Percentiles rank a stretch among this genome's conserved stretches.
These are phyloP conservation scores for Peniophora sp. DNA, from an alignment of 1,284 basidiomycete genomes.

Conservation along the genomic window DNA sequence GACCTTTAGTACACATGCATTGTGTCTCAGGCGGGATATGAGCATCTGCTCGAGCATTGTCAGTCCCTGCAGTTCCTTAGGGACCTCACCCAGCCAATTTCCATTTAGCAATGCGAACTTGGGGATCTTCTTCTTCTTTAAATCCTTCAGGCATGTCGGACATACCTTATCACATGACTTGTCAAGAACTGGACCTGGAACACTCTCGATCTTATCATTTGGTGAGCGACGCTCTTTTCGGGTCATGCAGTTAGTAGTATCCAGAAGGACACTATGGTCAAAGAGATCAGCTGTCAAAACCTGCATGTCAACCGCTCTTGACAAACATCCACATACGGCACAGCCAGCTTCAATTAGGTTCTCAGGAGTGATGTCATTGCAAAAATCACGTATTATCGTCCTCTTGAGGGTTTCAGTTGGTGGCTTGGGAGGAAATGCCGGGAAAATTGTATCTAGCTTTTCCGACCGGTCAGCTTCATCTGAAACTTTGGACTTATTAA, in stretches of 20 bases:
- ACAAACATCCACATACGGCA: conserved; percentile 7
- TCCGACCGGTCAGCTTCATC: neutral
- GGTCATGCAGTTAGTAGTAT: neutral
- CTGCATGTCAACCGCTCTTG: neutral
- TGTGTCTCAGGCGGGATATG: conserved; percentile 22
- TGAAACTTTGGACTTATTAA: too few relatives aligned
- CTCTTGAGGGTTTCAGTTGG: neutral
- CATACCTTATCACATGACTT: conserved; percentile 2
- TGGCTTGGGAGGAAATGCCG: neutral
- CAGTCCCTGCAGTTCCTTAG: conserved; percentile 17
- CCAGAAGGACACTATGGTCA: neutral
- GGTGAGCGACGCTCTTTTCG: neutral
- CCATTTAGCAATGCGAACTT: conserved; percentile 25
- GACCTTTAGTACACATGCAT: conserved; percentile 21
- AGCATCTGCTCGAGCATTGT: conserved; percentile 24
- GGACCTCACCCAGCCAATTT: conserved; percentile 30
- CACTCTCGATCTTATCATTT: neutral
- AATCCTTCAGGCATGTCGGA: neutral
- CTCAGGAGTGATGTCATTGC: neutral
- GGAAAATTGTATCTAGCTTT: neutral
- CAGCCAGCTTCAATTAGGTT: conserved; percentile 7
- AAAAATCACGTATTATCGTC: neutral
- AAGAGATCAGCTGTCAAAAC: neutral
- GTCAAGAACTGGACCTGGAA: conserved; percentile 5
- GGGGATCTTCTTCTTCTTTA: conserved; percentile 18